Conservation (phyloP, 441 rosid genomes). For the Adansonia gregorii region DNA sequence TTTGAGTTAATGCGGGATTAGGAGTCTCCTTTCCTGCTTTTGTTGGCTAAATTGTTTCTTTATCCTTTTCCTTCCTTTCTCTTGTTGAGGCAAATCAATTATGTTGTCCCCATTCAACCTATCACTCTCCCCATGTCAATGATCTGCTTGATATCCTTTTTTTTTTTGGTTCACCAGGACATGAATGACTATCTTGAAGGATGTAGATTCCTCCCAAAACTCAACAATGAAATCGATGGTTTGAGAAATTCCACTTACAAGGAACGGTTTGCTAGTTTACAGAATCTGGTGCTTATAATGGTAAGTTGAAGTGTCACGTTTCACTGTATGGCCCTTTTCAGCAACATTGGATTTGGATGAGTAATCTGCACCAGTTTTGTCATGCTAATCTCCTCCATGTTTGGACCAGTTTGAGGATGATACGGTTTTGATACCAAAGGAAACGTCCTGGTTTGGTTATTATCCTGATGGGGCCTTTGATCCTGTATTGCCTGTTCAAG, state of each 20-base stretch:
- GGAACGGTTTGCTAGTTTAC: slow-evolving; percentile 69
- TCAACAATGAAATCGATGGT: slow-evolving; percentile 59
- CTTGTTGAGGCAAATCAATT: background rate
- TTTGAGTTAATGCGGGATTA: background rate
- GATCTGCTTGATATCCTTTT: background rate
- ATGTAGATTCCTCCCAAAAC: slow-evolving; percentile 80
- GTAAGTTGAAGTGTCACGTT: slow-evolving; percentile 37
- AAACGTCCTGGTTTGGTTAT: slow-evolving; percentile 86
- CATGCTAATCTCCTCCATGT: slow-evolving; percentile 25
- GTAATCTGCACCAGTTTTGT: slow-evolving; percentile 16
- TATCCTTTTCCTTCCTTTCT: background rate
- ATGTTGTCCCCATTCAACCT: background rate
- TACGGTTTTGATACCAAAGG: slow-evolving; percentile 69
- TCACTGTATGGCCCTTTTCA: background rate
- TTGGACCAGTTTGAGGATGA: slow-evolving; percentile 74
- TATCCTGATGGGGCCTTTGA: slow-evolving; percentile 68
- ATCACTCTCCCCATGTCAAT: background rate
- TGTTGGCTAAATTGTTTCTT: background rate
- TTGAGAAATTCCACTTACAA: slow-evolving; percentile 69
- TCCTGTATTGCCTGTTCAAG: slow-evolving; percentile 55
- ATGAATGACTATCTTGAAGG: slow-evolving; percentile 55
- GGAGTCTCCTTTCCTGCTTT: background rate
- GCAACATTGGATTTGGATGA: background rate
- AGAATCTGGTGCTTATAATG: slow-evolving; percentile 37
- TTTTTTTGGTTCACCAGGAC: slow-evolving; percentile 49